These are phyloP conservation scores for Nemania sp. DNA, from an alignment of 2,329 filamentous ascomycete genomes.

Conservation along the genomic window DNA sequence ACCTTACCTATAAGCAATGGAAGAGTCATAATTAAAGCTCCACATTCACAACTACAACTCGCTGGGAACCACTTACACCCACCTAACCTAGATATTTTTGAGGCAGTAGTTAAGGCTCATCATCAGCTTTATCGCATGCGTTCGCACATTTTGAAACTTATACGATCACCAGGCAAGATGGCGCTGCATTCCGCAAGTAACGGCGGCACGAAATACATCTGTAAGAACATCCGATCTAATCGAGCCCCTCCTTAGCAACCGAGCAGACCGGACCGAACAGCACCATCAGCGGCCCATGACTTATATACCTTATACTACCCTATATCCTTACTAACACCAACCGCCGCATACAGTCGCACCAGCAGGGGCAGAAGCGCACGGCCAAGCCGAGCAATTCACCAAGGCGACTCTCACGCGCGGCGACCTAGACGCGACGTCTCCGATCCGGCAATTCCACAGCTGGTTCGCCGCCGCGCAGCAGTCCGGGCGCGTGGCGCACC, in stretches of 20 bases:
- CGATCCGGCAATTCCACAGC: slow-evolving; percentile 84
- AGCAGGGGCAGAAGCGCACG: slow-evolving; percentile 65
- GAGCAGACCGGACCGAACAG: not conserved
- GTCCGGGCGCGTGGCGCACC: slow-evolving; percentile 69
- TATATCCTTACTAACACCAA: slow-evolving; percentile 15
- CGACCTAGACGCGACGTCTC: slow-evolving; percentile 71
- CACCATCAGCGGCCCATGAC: not conserved
- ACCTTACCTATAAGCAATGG: too few species aligned
- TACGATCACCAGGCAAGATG: slow-evolving; percentile 43
- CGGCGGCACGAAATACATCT: slow-evolving; percentile 45
- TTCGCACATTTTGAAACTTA: slow-evolving; percentile 25
- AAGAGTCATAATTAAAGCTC: slow-evolving; percentile 15
- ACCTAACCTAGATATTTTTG: not conserved
- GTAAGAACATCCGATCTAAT: slow-evolving; percentile 37
- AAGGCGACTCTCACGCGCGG: slow-evolving; percentile 68
- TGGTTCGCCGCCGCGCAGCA: slow-evolving; percentile 85
- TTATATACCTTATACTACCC: too few species aligned
- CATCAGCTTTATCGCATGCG: slow-evolving; percentile 29
- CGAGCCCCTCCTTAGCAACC: not conserved
- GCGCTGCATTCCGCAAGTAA: slow-evolving; percentile 46
- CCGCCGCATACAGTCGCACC: slow-evolving; percentile 68
- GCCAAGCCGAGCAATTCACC: slow-evolving; percentile 82
- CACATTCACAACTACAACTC: slow-evolving; percentile 5
- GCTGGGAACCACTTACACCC: not conserved
- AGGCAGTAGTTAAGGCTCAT: not conserved